Evolutionary conservation across 2,329 filamentous ascomycete species (phyloP), one percentile per base, ranked within the genome.

Genomic region (Fusarium algeriense): DNA sequence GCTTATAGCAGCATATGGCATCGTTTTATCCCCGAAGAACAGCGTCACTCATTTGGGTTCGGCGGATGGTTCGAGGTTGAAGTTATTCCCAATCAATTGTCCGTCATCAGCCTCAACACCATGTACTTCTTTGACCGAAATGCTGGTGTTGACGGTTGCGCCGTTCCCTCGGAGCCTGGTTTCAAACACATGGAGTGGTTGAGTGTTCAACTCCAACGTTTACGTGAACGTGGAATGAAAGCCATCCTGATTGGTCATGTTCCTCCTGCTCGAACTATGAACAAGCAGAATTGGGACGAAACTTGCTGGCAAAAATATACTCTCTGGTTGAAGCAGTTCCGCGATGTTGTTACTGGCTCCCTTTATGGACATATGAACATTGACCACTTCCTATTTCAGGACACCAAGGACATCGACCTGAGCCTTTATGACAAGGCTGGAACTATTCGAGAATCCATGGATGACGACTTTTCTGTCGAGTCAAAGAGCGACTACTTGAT

Each of bases 231-330:
- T 56, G 91, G 93, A 45, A 94, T 98, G 90, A 98, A 98, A 83
- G 96, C 92, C 17, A 97, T 99, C 56, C 83, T 99, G 57, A 97
- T 93, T 75, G 95, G 96, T 4, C 96, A 99, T 80, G 94, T 99
- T 7, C 95, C 96, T 3, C 96, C 96, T 1, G 95, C 95, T 2
- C 87, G 95, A 67, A 96, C 95, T 3, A 87, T 90, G 38, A 92
- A 90, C 81, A 98, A 98, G 85, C 88, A 90, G 76, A 90, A 90
- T 68, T 99, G 96, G 96, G 94, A 98, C 73, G 95, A 98, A 84
- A 94, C 93, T 0, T 99, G 96, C 83, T 99, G 95, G 95, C 95
- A 98, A 80, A 98, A 97, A 79, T 99, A 97, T 81, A 92, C 94
- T 0, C 83, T 98, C 7, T 98, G 95, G 94, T 83, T 95, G 76